Conservation (phyloP, 2,329 filamentous ascomycete species). For the Geosmithia morbida region DNA sequence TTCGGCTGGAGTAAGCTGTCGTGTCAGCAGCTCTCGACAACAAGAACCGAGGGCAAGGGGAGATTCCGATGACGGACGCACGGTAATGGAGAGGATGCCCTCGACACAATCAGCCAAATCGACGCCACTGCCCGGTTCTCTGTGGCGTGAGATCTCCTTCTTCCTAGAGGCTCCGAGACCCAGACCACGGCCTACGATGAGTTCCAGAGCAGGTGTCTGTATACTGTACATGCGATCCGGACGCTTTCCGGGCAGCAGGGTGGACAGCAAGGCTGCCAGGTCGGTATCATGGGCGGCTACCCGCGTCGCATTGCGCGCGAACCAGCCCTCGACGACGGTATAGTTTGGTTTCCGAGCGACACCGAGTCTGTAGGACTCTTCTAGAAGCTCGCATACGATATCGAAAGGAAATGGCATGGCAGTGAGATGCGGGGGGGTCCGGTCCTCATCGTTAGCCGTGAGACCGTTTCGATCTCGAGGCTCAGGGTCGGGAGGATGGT, state of each 20-base stretch:
- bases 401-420: constrained; percentile 44
- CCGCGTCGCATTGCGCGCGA: constrained; percentile 40
- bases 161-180: constrained; percentile 47
- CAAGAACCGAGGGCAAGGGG: no score
- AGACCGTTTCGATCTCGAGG: no score
- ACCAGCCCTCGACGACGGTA: constrained; percentile 48
- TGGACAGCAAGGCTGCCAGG: constrained; percentile 54
- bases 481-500: no score
- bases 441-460: no score
- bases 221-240: constrained; percentile 68
- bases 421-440: no score
- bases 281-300: constrained; percentile 44
- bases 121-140: constrained; percentile 34
- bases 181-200: constrained; percentile 54
- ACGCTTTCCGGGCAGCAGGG: constrained; percentile 60
- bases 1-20: constrained; percentile 27
- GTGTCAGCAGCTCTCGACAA: no score
- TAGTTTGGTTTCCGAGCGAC: constrained; percentile 15
- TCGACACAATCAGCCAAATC: constrained; percentile 65
- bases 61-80: constrained; percentile 13
- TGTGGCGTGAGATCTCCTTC: constrained; percentile 49
- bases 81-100: constrained; percentile 45
- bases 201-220: constrained; percentile 44
- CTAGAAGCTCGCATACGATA: constrained; percentile 61
- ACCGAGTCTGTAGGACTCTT: constrained; percentile 41